Percentiles rank a stretch among this genome's conserved stretches.
phyloP scores from a whole-genome alignment of 2,329 filamentous ascomycete species.

The Apiospora marii region DNA sequence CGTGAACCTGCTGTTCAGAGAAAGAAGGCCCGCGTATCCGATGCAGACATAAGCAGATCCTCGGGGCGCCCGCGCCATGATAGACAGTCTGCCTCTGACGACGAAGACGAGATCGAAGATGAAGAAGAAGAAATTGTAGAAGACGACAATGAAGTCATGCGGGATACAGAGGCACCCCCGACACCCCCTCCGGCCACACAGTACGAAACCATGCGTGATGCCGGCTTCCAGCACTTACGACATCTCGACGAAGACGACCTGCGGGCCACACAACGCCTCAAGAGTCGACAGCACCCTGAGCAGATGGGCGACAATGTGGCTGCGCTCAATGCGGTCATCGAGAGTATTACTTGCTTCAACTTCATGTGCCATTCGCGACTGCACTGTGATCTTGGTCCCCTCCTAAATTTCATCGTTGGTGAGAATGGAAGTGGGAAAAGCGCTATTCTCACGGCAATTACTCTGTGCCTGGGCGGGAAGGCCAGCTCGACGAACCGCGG shows the following conservation, averaged over 20 bases:
- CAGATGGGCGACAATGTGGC: conserved; percentile 72
- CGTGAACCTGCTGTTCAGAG: conserved; percentile 37
- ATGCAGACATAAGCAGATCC: conserved; percentile 32
- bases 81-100: conserved; percentile 29
- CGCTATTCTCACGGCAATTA: conserved; percentile 90
- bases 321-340: conserved; percentile 85
- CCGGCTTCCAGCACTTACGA: conserved; percentile 64
- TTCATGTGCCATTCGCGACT: conserved; percentile 96
- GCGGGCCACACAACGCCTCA: conserved; percentile 70
- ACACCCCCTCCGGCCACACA: conserved; percentile 60
- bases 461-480: conserved; percentile 93
- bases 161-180: conserved; percentile 35
- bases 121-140: conserved; percentile 42
- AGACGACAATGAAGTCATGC: conserved; percentile 37
- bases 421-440: conserved; percentile 99
- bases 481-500: conserved; percentile 92
- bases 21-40: conserved; percentile 50
- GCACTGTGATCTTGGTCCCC: conserved; percentile 83
- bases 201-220: conserved; percentile 68
- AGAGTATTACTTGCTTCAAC: conserved; percentile 86
- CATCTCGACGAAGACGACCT: conserved; percentile 67
- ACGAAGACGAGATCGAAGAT: conserved; percentile 31
- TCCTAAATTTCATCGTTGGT: conserved; percentile 98
- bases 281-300: conserved; percentile 49
- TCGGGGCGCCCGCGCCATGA: neutral